Evolutionary conservation across 2,329 filamentous ascomycete species (phyloP), one percentile per base, ranked within the genome.

Genomic region (Trichoderma polysporum): DNA sequence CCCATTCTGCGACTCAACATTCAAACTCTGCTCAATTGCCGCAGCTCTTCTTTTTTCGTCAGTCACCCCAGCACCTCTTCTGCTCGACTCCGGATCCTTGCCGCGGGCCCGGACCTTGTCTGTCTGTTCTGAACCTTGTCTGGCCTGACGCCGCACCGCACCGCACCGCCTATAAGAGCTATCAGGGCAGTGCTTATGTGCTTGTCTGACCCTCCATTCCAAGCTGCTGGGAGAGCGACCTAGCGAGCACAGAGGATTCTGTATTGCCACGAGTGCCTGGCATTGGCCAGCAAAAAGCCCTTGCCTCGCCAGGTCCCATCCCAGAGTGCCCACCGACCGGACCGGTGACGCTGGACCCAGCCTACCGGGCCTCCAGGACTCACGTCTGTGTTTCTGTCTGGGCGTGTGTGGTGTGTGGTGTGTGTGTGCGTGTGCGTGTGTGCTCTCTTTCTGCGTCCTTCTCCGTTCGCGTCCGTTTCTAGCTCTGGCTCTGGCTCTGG

Each of bases 121-220:
- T 57, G n/a, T 45, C n/a, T 35, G 47, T 17, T 29, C 56, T 22
- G 35, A 53, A 49, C 64, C 56, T 53, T 66, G 64, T 60, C 64
- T 61, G 49, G 54, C n/a, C n/a, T n/a, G n/a, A n/a, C n/a, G n/a
- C n/a, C n/a, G n/a, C 64, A 31, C 62, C 31, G 52, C 17, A 45
- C 41, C 41, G 19, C 53, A 19, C 53, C 50, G 50, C 53, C 57
- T 60, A 60, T 37, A 49, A 33, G 41, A 60, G 57, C 57, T 65
- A 39, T 54, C 63, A 53, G 53, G 49, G 47, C 57, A 49, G 56
- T 59, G 54, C 52, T 57, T 54, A 54, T 54, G 50, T 65, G 45
- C 56, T 60, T 60, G 64, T 66, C 64, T 53, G 64, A 66, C 64
- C 54, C 64, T 66, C 64, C 65, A 67, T 62, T 50, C 65, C 65